These are phyloP conservation scores for Fusarium globosum DNA, from an alignment of 2,329 filamentous ascomycete species.

Conservation along the genomic window DNA sequence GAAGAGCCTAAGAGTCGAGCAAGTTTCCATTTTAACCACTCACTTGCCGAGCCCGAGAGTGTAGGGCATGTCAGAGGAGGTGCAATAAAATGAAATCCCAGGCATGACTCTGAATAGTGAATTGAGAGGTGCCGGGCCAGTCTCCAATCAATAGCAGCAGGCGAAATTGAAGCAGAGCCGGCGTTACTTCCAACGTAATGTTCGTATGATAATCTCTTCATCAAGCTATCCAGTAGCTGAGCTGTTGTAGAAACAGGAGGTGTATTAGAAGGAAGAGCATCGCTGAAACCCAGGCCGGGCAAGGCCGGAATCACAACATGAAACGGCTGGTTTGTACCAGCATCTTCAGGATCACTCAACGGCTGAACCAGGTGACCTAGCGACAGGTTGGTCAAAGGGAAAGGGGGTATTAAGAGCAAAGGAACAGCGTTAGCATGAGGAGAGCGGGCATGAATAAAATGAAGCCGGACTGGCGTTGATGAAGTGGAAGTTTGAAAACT, in stretches of 20 bases:
- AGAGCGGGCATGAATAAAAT: constrained; percentile 73
- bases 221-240: constrained; percentile 66
- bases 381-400: constrained; percentile 72
- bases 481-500: constrained; percentile 57
- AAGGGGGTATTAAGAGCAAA: constrained; percentile 72
- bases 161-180: constrained; percentile 58
- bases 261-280: constrained; percentile 63
- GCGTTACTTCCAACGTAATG: constrained; percentile 68
- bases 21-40: constrained; percentile 67
- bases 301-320: constrained; percentile 75
- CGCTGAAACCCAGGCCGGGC: constrained; percentile 75
- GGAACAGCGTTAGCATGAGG: constrained; percentile 66
- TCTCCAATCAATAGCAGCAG: constrained; percentile 64
- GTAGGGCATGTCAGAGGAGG: constrained; percentile 65
- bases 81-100: constrained; percentile 70
- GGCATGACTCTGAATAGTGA: constrained; percentile 60
- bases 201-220: constrained; percentile 69
- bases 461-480: constrained; percentile 63
- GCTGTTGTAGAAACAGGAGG: constrained; percentile 65
- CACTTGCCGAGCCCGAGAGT: constrained; percentile 54
- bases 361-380: constrained; percentile 65
- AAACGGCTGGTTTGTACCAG: constrained; percentile 62
- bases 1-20: constrained; percentile 61
- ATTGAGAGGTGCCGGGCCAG: constrained; percentile 61
- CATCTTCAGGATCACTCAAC: constrained; percentile 64